Evolutionary conservation across 2,329 filamentous ascomycete genomes (phyloP).

Genomic region (Huntiella omanensis): DNA sequence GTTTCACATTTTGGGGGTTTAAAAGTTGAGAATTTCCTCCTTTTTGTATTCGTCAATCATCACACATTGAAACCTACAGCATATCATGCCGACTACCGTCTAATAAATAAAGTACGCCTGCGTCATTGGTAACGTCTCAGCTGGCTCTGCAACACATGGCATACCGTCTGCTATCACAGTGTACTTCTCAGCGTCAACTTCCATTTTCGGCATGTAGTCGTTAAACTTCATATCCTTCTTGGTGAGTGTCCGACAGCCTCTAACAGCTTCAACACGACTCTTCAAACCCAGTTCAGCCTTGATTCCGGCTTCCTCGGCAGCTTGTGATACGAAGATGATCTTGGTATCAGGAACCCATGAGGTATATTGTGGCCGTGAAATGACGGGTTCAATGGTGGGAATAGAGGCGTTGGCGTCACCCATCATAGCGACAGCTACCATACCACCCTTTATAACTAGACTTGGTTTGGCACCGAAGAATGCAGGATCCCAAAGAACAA

Average conservation of each 20-base stretch:
- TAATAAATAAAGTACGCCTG: conserved; percentile 64
- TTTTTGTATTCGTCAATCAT: not conserved
- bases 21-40: not conserved
- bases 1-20: too few species aligned
- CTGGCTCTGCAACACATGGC: conserved; percentile 55
- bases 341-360: conserved; percentile 51
- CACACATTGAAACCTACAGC: too few species aligned
- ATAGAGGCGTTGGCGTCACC: conserved; percentile 71
- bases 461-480: conserved; percentile 78
- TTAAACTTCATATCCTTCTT: conserved; percentile 90
- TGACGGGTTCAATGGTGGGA: conserved; percentile 69
- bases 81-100: not conserved
- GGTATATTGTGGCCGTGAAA: conserved; percentile 74
- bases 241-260: conserved; percentile 51
- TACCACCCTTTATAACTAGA: conserved; percentile 68
- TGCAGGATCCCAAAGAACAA: conserved; percentile 70
- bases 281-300: conserved; percentile 55
- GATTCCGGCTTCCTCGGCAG: conserved; percentile 46
- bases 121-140: conserved; percentile 50
- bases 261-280: conserved; percentile 67
- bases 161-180: conserved; percentile 68
- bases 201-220: conserved; percentile 66
- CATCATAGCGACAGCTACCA: conserved; percentile 73
- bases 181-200: conserved; percentile 81
- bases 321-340: conserved; percentile 67